Evolutionary conservation across 148 eudicot species (phyloP).

Genomic region (Rhododendron henanense): DNA sequence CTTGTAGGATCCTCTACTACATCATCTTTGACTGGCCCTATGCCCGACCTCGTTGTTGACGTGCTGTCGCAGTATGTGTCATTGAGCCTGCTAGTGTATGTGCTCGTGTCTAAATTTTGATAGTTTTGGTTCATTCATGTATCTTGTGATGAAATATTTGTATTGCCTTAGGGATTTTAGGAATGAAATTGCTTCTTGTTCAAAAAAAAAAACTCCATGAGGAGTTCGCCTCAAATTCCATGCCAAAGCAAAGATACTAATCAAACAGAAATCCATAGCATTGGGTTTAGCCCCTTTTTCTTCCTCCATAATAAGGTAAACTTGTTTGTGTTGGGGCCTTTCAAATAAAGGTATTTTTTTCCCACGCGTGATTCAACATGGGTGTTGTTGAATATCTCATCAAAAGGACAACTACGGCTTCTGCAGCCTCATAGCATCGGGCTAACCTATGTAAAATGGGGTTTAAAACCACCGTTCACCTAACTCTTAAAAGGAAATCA

Average conservation of each 20-base stretch:
- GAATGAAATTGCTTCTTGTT: too few relatives aligned
- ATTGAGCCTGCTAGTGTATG: too few relatives aligned
- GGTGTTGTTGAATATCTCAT: background rate
- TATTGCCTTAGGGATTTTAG: too few relatives aligned
- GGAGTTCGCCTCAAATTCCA: background rate
- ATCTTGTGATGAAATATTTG: too few relatives aligned
- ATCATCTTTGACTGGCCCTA: background rate
- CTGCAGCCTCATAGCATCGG: background rate
- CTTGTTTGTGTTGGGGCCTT: background rate
- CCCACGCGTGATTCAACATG: background rate
- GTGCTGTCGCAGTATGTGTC: too few relatives aligned
- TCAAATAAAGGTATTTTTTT: background rate
- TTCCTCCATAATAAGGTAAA: background rate
- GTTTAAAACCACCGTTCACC: background rate
- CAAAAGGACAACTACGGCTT: background rate
- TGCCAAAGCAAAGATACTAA: background rate
- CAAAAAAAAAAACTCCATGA: background rate
- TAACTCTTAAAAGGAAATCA: background rate
- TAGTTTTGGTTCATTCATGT: too few relatives aligned
- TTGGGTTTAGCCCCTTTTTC: background rate
- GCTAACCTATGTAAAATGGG: background rate
- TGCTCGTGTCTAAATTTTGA: too few relatives aligned
- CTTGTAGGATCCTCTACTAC: background rate
- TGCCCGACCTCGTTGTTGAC: background rate
- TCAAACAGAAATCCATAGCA: background rate